Evolutionary conservation across 1,284 basidiomycete genomes (phyloP), one percentile per base, ranked within the genome.

Genomic region (Porogramme epimiltina): DNA sequence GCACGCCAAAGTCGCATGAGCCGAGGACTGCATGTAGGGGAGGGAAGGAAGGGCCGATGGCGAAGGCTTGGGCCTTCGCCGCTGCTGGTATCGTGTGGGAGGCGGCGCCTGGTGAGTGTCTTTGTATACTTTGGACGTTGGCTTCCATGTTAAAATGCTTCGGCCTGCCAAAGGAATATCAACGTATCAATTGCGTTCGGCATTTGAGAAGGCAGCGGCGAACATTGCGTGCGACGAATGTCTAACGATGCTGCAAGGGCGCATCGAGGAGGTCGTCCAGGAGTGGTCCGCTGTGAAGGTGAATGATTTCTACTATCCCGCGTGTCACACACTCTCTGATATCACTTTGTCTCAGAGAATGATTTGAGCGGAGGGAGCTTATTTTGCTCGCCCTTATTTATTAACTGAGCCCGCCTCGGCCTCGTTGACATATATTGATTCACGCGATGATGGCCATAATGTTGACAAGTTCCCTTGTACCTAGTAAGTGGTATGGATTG

Each of bases 221-320:
- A 49, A 58, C 42, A 42, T 67, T 3, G 19, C 55, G 1, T 70
- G 68, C 45, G 43, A 81, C 26, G 73, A 79, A 24, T 89, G 87
- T 62, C 78, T 76, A 52, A 62, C 69, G 45, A 69, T 78, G 1
- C 73, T 90, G 22, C 71, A 76, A 43, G 79, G 82, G 28, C 77
- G 87, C 25, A 77, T 89, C 38, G 80, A 80, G 62, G 76, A 75
- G 42, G 71, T 89, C 31, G 70, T 86, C 33, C 66, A 80, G 25
- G 83, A 87, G 58, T 89, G 87, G 87, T 83, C 86, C 16, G 72
- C 80, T 25, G 82, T 89, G 39, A 89, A 87, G 73, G 87, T 86
- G 58, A 2, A 48, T 44, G 9, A 4, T 11, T 33, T 13, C n/a
- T 18, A 9, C 16, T 13, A 31, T 13, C 13, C 28, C 8, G 8